A percentile compares a stretch with the other conserved stretches of the same genome.
These are phyloP conservation scores for Elaeis guineensis DNA, from an alignment of 176 grass and related monocot genomes.

Conservation along the genomic window DNA sequence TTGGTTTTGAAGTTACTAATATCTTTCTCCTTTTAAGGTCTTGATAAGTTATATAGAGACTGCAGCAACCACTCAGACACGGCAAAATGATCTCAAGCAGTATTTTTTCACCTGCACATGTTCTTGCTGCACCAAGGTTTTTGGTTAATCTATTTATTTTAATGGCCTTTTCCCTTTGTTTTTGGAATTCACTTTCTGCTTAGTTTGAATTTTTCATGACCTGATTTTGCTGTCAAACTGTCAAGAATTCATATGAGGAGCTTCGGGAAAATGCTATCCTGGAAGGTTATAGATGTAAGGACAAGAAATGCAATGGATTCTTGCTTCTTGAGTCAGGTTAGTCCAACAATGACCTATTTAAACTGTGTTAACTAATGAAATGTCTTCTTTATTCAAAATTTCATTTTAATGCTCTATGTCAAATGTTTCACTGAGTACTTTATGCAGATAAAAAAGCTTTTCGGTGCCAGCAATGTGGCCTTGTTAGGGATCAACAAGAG, in stretches of 20 bases:
- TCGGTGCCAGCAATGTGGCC: constrained; percentile 69
- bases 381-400: constrained; percentile 9
- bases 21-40: constrained; percentile 34
- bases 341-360: constrained; percentile 4
- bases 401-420: not conserved
- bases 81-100: constrained; percentile 67
- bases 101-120: constrained; percentile 88
- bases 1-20: too few relatives aligned
- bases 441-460: constrained; percentile 44
- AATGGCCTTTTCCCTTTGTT: not conserved
- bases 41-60: constrained; percentile 97
- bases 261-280: constrained; percentile 48
- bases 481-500: constrained; percentile 52
- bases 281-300: constrained; percentile 69
- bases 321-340: constrained; percentile 49
- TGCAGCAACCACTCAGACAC: constrained; percentile 57
- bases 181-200: constrained; percentile 2
- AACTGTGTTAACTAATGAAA: not conserved
- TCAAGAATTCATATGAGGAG: constrained; percentile 27
- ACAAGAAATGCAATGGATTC: constrained; percentile 56
- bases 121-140: constrained; percentile 62
- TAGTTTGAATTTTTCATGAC: not conserved
- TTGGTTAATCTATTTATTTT: constrained; percentile 11
- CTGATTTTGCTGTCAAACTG: not conserved
- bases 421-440: not conserved